Evolutionary conservation across 495 filamentous ascomycete species (phyloP).

Genomic region (Coniosporium apollinis): DNA sequence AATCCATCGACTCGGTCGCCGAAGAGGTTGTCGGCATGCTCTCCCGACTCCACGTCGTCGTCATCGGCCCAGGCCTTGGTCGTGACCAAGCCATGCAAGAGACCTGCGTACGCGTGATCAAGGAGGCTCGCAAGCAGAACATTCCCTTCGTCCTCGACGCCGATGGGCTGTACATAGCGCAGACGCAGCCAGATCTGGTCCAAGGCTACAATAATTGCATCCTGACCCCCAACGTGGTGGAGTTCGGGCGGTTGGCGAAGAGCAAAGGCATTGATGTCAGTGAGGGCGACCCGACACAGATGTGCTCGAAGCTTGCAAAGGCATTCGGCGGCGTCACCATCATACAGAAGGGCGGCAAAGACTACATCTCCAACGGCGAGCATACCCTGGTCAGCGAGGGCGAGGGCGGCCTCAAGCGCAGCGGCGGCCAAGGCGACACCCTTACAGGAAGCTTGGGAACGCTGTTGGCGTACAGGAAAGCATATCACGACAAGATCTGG

Average conservation of each 20-base stretch:
- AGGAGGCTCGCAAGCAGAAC: constrained; percentile 51
- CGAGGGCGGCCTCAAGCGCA: constrained; percentile 70
- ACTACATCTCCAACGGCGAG: constrained; percentile 72
- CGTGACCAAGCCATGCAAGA: constrained; percentile 81
- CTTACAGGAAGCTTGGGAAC: constrained; percentile 81
- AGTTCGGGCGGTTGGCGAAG: constrained; percentile 72
- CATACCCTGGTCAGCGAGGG: constrained; percentile 56
- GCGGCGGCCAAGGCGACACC: constrained; percentile 91
- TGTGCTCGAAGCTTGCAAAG: constrained; percentile 55
- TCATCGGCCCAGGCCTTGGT: constrained; percentile 85
- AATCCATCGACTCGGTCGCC: constrained; percentile 37
- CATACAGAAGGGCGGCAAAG: constrained; percentile 73
- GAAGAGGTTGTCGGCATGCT: constrained; percentile 65
- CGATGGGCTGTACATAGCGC: constrained; percentile 67
- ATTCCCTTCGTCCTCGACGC: constrained; percentile 86
- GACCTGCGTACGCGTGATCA: constrained; percentile 63
- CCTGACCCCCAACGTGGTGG: constrained; percentile 84
- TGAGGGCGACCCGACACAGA: constrained; percentile 32
- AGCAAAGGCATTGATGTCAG: constrained; percentile 43
- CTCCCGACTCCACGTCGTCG: constrained; percentile 72
- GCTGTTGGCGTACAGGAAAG: constrained; percentile 69
- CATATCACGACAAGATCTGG: constrained; percentile 75
- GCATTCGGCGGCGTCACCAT: constrained; percentile 80
- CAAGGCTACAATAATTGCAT: constrained; percentile 71
- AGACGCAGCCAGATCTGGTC: constrained; percentile 58